These are phyloP conservation scores for Closterium sp. DNA, from an alignment of 139 green algal genomes.

Conservation along the genomic window DNA sequence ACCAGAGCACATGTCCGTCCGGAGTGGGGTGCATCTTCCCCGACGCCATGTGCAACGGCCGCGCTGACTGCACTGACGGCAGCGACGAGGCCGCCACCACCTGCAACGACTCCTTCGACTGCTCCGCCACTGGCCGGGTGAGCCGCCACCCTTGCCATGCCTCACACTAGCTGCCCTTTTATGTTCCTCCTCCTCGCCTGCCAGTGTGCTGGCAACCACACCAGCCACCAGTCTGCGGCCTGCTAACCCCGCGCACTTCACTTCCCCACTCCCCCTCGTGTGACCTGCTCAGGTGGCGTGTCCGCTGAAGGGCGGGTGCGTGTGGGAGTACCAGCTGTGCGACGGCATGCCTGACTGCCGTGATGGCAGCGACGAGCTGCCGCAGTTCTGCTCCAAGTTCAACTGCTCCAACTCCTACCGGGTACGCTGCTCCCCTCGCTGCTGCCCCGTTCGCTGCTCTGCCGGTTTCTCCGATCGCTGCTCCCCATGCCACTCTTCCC, in stretches of 20 bases:
- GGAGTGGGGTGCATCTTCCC: neutral
- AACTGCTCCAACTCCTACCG: neutral
- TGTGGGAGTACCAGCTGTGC: constrained; percentile 14
- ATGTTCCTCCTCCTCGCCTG: no score
- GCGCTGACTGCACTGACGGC: neutral
- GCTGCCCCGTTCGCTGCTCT: neutral
- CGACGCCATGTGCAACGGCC: neutral
- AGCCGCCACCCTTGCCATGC: neutral
- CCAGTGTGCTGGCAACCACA: no score
- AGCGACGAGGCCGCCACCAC: neutral
- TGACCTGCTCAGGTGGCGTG: constrained; percentile 2
- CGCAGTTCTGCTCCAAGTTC: neutral
- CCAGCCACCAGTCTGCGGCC: neutral
- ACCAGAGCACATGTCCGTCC: neutral
- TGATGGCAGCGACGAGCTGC: constrained; percentile 16
- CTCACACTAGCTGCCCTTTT: no score
- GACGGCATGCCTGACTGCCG: constrained; percentile 14
- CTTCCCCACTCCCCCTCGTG: neutral
- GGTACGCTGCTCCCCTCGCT: neutral
- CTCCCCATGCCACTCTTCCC: no score
- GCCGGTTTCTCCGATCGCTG: no score
- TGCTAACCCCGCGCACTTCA: neutral
- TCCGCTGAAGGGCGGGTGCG: constrained; percentile 6
- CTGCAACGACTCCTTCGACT: neutral
- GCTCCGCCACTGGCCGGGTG: neutral